Conservation (phyloP, 2,329 filamentous ascomycete genomes). For the Colletotrichum eleusines region DNA sequence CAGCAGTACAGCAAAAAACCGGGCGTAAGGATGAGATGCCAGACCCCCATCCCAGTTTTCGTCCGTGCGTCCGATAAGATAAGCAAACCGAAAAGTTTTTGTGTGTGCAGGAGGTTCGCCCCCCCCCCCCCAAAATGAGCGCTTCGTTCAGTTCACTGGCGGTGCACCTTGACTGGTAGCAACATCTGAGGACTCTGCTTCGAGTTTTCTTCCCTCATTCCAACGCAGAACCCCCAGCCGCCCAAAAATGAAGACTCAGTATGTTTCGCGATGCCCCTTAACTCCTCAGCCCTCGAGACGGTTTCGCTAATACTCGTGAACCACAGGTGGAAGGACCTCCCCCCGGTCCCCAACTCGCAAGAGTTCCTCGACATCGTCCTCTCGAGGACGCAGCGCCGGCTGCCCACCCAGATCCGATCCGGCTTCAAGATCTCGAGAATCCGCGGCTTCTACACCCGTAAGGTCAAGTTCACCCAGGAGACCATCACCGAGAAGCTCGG, state of each 20-base stretch:
- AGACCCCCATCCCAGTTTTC: background rate
- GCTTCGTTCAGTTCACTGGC: constrained; percentile 31
- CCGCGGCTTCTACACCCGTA: constrained; percentile 62
- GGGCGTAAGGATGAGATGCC: background rate
- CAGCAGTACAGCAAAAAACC: background rate
- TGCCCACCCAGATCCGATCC: constrained; percentile 94
- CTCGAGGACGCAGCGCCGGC: constrained; percentile 89
- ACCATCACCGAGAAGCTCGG: constrained; percentile 95
- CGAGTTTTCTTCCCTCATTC: constrained; percentile 7
- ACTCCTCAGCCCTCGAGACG: too few species aligned
- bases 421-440: constrained; percentile 96
- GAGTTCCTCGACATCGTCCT: constrained; percentile 99
- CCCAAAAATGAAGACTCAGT: constrained; percentile 43
- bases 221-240: constrained; percentile 33
- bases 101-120: constrained; percentile 26
- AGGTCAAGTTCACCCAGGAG: constrained; percentile 98
- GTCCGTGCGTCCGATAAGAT: constrained; percentile 44
- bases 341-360: constrained; percentile 89
- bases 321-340: constrained; percentile 77
- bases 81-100: constrained; percentile 44
- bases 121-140: constrained; percentile 26
- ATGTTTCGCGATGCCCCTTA: background rate
- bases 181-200: constrained; percentile 41
- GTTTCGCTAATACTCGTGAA: constrained; percentile 16
- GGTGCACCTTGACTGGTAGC: constrained; percentile 35